Percentiles rank a stretch among this genome's conserved stretches.
Evolutionary conservation across 805 yeast species (phyloP).

Genomic region (Isabelozyma pseudorhagii): DNA sequence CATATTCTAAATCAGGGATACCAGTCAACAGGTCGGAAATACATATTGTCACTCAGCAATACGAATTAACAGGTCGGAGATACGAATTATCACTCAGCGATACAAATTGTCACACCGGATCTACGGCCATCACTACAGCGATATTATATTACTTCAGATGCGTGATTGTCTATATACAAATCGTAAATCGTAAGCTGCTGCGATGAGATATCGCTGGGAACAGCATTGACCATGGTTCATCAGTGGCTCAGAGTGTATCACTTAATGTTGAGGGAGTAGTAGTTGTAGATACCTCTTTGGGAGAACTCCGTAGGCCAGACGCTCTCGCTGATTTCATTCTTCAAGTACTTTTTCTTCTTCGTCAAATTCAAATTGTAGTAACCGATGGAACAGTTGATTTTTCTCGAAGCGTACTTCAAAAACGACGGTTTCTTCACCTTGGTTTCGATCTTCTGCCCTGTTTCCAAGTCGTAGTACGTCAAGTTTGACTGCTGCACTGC

Average conservation of each 20-base stretch:
- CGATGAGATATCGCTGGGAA: too few species aligned
- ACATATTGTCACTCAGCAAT: too few species aligned
- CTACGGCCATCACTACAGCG: too few species aligned
- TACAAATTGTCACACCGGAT: too few species aligned
- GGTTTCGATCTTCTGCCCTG: constrained; percentile 57
- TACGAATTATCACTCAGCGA: too few species aligned
- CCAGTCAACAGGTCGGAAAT: too few species aligned
- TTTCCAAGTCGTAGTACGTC: constrained; percentile 57
- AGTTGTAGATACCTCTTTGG: constrained; percentile 55
- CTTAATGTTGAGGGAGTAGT: constrained; percentile 52
- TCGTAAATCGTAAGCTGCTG: background rate
- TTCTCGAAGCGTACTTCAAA: constrained; percentile 50
- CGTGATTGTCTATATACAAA: background rate
- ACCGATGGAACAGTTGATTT: constrained; percentile 54
- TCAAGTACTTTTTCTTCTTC: constrained; percentile 27
- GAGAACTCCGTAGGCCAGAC: constrained; percentile 54
- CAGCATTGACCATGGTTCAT: too few species aligned
- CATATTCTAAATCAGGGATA: too few species aligned
- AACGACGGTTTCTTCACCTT: constrained; percentile 46
- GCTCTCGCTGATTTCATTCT: constrained; percentile 25
- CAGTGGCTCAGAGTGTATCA: constrained; percentile 2
- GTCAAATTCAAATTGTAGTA: constrained; percentile 38
- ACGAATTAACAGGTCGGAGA: too few species aligned
- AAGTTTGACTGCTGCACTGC: constrained; percentile 28
- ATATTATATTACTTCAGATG: too few species aligned